Conservation (phyloP, 805 yeast genomes). For the Zygotorulaspora chibaensis region DNA sequence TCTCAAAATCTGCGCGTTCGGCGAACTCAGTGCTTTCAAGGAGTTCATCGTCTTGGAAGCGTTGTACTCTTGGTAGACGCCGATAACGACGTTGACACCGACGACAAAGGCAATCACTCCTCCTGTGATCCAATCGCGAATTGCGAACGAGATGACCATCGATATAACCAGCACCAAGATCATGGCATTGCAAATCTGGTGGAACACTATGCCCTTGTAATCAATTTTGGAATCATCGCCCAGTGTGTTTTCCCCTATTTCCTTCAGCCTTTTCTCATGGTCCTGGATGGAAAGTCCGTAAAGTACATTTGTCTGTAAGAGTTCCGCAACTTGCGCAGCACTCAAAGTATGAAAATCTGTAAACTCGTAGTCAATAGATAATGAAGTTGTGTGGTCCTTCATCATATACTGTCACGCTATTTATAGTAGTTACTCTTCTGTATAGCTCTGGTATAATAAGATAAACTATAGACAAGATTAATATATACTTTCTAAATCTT, state of each 20-base stretch:
- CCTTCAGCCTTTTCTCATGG: constrained; percentile 61
- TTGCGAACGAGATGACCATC: constrained; percentile 76
- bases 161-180: constrained; percentile 84
- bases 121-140: constrained; percentile 94
- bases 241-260: constrained; percentile 78
- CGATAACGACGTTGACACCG: constrained; percentile 86
- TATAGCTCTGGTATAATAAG: too few species aligned
- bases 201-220: constrained; percentile 63
- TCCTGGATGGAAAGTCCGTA: constrained; percentile 61
- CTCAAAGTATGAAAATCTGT: constrained; percentile 49
- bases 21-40: constrained; percentile 86
- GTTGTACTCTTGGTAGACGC: constrained; percentile 92
- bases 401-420: background rate
- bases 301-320: constrained; percentile 54
- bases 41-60: constrained; percentile 94
- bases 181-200: constrained; percentile 88
- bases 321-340: constrained; percentile 55
- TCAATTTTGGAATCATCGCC: constrained; percentile 74
- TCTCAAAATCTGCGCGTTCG: constrained; percentile 84
- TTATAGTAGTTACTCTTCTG: too few species aligned
- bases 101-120: constrained; percentile 88
- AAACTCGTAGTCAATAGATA: constrained; percentile 6
- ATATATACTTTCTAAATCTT: too few species aligned
- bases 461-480: too few species aligned
- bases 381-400: background rate